These are phyloP conservation scores for Aspergillus indologenus DNA, from an alignment of 495 filamentous ascomycete species.

Conservation along the genomic window DNA sequence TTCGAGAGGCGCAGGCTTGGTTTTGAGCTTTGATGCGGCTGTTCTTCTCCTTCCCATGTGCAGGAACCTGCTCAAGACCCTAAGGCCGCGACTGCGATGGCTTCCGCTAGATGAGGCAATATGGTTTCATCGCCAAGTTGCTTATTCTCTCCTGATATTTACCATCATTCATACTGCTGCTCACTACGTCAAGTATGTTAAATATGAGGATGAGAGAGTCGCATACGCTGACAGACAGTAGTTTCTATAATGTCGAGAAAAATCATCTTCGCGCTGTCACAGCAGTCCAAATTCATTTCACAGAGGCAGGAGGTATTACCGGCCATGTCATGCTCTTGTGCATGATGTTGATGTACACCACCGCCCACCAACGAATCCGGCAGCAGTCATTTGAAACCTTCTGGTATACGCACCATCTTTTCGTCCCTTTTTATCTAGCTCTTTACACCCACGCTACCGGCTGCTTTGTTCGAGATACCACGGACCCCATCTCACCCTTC, in stretches of 20 bases:
- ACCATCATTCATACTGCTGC: constrained; percentile 69
- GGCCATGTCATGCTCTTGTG: constrained; percentile 98
- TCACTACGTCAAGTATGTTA: constrained; percentile 93
- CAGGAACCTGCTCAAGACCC: constrained; percentile 75
- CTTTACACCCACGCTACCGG: constrained; percentile 95
- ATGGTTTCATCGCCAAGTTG: constrained; percentile 96
- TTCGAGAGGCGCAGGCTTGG: constrained; percentile 86
- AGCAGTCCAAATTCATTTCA: constrained; percentile 92
- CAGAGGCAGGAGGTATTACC: constrained; percentile 84
- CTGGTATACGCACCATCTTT: constrained; percentile 98
- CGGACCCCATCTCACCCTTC: constrained; percentile 74
- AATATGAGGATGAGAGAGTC: background rate
- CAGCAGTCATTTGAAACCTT: constrained; percentile 98
- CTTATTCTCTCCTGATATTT: constrained; percentile 83
- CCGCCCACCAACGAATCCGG: constrained; percentile 86
- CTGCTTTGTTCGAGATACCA: constrained; percentile 87
- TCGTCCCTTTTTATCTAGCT: constrained; percentile 89
- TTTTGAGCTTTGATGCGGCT: constrained; percentile 75
- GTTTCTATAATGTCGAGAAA: constrained; percentile 94
- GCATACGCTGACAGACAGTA: constrained; percentile 36
- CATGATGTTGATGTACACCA: constrained; percentile 98
- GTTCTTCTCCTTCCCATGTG: constrained; percentile 94
- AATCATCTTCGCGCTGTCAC: constrained; percentile 74
- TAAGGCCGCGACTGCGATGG: constrained; percentile 85
- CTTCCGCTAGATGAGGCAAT: constrained; percentile 90